phyloP scores from a whole-genome alignment of 169 alveolate genomes.

The Amoebophrya sp. region DNA sequence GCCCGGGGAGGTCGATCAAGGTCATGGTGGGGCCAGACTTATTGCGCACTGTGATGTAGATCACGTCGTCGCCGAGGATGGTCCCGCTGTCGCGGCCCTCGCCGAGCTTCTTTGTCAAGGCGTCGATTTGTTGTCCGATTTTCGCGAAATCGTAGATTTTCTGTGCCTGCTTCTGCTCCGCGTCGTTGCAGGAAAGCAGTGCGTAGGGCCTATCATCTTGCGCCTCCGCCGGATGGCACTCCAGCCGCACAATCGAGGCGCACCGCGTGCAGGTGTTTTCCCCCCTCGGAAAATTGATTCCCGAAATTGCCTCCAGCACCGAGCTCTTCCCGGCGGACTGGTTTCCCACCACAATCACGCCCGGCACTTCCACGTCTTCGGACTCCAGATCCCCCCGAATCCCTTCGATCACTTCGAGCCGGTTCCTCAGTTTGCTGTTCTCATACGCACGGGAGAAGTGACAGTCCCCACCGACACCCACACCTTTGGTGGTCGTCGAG shows the following conservation, averaged over 20 bases:
- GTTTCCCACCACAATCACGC: neutral
- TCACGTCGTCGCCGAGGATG: neutral
- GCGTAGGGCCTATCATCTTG: neutral
- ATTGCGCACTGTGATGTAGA: neutral
- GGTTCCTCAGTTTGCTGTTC: neutral
- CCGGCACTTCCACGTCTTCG: neutral
- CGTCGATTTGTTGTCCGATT: neutral
- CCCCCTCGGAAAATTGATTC: constrained; percentile 24
- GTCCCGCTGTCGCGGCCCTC: neutral
- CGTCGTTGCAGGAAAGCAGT: neutral
- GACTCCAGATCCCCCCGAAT: neutral
- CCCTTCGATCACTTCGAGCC: neutral
- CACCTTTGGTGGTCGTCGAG: neutral
- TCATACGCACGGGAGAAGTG: neutral
- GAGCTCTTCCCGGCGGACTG: constrained; percentile 32
- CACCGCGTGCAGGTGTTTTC: constrained; percentile 37
- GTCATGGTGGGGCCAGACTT: neutral
- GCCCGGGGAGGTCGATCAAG: neutral
- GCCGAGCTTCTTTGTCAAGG: neutral
- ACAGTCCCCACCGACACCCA: neutral
- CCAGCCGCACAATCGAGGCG: neutral
- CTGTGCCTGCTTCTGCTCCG: neutral
- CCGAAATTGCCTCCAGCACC: constrained; percentile 31
- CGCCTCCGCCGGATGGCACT: neutral
- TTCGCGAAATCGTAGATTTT: neutral